Conservation (phyloP, 75 land plant species). For the Ceratopteris richardii region DNA sequence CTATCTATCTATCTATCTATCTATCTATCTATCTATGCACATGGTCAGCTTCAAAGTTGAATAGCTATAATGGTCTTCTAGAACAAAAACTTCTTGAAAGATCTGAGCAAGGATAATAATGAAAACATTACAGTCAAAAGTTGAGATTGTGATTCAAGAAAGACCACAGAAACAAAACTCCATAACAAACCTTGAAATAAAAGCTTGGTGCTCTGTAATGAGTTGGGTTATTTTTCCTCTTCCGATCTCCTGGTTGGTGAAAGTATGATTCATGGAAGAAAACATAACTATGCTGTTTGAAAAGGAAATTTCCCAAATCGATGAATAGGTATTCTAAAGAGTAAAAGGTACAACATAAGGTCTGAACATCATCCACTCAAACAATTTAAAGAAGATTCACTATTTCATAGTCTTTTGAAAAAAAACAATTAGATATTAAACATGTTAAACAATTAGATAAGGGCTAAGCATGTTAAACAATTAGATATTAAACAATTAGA, state of each 20-base stretch:
- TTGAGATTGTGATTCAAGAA: not conserved
- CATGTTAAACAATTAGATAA: constrained; percentile 9
- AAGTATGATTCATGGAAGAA: constrained; percentile 98
- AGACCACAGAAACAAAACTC: not conserved
- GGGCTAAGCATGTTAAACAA: too few species aligned
- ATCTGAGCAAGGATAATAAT: too few species aligned
- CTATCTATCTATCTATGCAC: too few species aligned
- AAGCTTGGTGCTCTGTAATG: constrained; percentile 92
- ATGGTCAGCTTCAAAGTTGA: constrained; percentile 62
- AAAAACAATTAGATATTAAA: too few species aligned
- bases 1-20: too few species aligned
- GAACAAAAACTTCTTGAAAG: constrained; percentile 56
- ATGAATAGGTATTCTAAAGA: not conserved
- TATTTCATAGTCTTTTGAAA: too few species aligned
- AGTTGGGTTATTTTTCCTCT: constrained; percentile 85
- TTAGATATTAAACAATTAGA: too few species aligned
- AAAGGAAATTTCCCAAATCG: not conserved
- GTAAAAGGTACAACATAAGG: too few species aligned
- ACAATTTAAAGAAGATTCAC: too few species aligned
- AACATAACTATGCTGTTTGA: constrained; percentile 53
- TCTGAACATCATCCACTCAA: too few species aligned
- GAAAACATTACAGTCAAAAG: not conserved
- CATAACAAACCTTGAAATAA: constrained; percentile 67
- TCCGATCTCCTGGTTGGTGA: constrained; percentile 93
- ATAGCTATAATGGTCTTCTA: constrained; percentile 53